A percentile compares a stretch with the other conserved stretches of the same genome.
These are phyloP conservation scores for Kurtzmaniella natalensis DNA, from an alignment of 1,139 yeast genomes.

Conservation along the genomic window DNA sequence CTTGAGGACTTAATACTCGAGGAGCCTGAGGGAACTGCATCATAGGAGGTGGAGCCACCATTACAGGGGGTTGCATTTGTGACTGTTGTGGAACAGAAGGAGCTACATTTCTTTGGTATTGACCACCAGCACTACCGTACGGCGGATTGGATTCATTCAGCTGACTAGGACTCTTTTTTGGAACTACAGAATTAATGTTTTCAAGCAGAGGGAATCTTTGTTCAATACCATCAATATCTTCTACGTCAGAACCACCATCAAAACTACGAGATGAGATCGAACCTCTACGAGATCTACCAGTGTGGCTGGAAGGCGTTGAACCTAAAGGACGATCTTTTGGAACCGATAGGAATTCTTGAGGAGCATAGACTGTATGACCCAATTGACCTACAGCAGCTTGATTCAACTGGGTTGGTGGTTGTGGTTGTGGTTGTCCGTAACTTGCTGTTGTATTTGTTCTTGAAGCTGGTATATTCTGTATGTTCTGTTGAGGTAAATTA, in stretches of 20 bases:
- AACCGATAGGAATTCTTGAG: background rate
- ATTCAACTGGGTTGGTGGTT: slow-evolving; percentile 3
- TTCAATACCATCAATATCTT: slow-evolving; percentile 37
- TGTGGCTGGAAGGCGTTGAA: background rate
- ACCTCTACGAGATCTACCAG: background rate
- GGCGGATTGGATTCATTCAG: background rate
- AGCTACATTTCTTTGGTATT: background rate
- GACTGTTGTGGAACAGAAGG: slow-evolving; percentile 4
- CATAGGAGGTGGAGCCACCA: slow-evolving; percentile 5
- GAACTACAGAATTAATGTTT: slow-evolving; percentile 2
- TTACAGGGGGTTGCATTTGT: slow-evolving; percentile 3
- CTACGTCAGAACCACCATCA: slow-evolving; percentile 22
- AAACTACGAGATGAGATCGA: slow-evolving; percentile 1
- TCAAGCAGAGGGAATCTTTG: slow-evolving; percentile 44
- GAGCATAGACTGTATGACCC: no score
- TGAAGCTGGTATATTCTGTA: slow-evolving; percentile 9
- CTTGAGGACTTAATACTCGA: slow-evolving; percentile 13
- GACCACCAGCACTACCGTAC: background rate
- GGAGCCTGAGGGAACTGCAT: slow-evolving; percentile 16
- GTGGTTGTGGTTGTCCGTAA: slow-evolving; percentile 7
- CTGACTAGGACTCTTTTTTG: background rate
- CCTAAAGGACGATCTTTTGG: background rate
- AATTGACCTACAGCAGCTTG: no score
- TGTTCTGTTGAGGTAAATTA: slow-evolving; percentile 25
- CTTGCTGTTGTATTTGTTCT: slow-evolving; percentile 8